Base-by-base conservation (phyloP, 225 moss, liverwort and hornwort genomes). In the Anthoceros angustus region DNA sequence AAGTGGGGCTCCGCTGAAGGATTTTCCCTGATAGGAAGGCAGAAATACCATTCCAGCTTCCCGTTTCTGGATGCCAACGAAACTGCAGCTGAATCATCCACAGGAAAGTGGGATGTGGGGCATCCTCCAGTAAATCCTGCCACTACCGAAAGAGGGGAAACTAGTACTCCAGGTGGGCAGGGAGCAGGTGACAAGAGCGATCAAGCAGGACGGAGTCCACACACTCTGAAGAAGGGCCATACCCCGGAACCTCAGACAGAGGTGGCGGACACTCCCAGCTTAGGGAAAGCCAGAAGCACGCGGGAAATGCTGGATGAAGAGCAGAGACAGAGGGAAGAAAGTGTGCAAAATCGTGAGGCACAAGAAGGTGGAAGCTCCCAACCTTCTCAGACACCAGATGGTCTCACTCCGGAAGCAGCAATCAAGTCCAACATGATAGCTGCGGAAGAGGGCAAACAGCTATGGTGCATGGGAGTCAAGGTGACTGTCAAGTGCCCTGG, bases 391-490 rank as follows among this genome's bases (percentile, higher is more conserved):
- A 48, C 46, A 1, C 46, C 14, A 7, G 55, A 55, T 18, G 55
- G 55, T 3, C 18, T 20, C n/a, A 18, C 55, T 20, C 6, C 55
- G 14, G 55, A 55, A 8, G 55, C 55, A 8, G 55, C 55, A 18
- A 20, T 20, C 10, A 20, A 15, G 16, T 55, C 55, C n/a, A 20
- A 55, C 23, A 55, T 55, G 55, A 20, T 55, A 7, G 55, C 55
- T 0, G 8, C 55, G 55, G 55, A 55, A 8, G 55, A 55, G 10
- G 55, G n/a, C 55, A 55, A 55, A 23, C 46, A 48, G 46, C 55
- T 55, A 3, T 89, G 89, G 89, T 74, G 32, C 6, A 43, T 86
- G 24, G 86, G 89, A 23, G 70, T 86, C 61, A 65, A 86, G 38
- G 62, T 86, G 18, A 86, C 79, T 1, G 5, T 86, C 5, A 84